phyloP scores from a whole-genome alignment of 352 stramenopile genomes.

The Pythium brassicae region DNA sequence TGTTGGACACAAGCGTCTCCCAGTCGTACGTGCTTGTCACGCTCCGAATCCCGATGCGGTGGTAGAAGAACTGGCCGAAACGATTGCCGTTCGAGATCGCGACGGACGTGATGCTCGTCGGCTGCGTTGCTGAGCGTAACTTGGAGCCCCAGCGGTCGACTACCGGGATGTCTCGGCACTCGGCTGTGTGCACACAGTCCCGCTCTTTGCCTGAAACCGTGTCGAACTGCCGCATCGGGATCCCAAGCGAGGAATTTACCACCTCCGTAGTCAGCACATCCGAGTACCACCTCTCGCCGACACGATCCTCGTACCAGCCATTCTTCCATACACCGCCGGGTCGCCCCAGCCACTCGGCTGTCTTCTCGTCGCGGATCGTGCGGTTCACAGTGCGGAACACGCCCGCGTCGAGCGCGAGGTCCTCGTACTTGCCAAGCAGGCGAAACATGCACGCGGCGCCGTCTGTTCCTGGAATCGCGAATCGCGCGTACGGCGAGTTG shows the following conservation, averaged over 20 bases:
- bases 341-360: slow-evolving; percentile 17
- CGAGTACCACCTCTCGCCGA: slow-evolving; percentile 8
- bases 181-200: neutral
- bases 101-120: slow-evolving; percentile 1
- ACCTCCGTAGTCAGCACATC: slow-evolving; percentile 5
- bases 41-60: neutral
- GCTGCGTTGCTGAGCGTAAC: neutral
- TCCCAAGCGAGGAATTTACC: neutral
- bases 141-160: slow-evolving; percentile 1
- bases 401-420: neutral
- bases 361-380: slow-evolving; percentile 17
- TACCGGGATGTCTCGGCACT: neutral
- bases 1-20: slow-evolving; percentile 11
- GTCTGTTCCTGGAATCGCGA: slow-evolving; percentile 8
- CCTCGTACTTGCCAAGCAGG: slow-evolving; percentile 6
- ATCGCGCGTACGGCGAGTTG: slow-evolving; percentile 1
- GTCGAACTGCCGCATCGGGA: slow-evolving; percentile 5
- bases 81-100: slow-evolving; percentile 13
- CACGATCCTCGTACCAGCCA: slow-evolving; percentile 29
- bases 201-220: neutral
- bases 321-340: slow-evolving; percentile 24
- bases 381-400: slow-evolving; percentile 8
- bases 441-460: slow-evolving; percentile 14
- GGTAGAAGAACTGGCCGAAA: slow-evolving; percentile 8
- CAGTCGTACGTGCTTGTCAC: slow-evolving; percentile 7